Conservation (phyloP, 257 asterid genomes). For the Nicotiana noctiflora region DNA sequence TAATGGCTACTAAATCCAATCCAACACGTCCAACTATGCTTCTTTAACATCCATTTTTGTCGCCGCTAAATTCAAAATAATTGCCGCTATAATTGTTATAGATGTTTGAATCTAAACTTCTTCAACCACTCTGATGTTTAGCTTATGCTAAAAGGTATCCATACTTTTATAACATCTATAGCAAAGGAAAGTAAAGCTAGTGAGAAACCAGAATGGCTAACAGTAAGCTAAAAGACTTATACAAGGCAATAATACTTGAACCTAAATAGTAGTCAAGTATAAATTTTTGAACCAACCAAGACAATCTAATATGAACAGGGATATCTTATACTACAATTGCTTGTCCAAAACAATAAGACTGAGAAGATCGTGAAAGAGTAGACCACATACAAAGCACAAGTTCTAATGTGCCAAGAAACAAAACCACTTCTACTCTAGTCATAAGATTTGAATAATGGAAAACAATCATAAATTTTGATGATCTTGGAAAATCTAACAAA, state of each 20-base stretch:
- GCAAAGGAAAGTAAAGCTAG: neutral
- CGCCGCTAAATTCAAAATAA: no score
- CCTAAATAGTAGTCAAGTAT: neutral
- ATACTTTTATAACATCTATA: neutral
- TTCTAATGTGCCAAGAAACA: neutral
- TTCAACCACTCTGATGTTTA: neutral
- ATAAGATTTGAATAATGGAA: neutral
- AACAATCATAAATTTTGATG: neutral
- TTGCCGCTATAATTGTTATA: neutral
- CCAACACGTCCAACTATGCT: no score
- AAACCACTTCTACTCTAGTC: neutral
- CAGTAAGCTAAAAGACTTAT: neutral
- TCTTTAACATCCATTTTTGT: no score
- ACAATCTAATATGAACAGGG: no score
- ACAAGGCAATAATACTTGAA: neutral
- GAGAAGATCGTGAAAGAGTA: no score
- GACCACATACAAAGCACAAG: neutral
- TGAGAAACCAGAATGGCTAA: neutral
- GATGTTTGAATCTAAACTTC: neutral
- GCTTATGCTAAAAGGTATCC: neutral
- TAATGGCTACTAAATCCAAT: no score
- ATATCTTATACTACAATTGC: no score
- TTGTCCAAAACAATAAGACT: no score
- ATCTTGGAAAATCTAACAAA: neutral
- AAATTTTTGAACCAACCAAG: no score